phyloP scores from a whole-genome alignment of 169 alveolate species.

The Plasmodium yoelii region DNA sequence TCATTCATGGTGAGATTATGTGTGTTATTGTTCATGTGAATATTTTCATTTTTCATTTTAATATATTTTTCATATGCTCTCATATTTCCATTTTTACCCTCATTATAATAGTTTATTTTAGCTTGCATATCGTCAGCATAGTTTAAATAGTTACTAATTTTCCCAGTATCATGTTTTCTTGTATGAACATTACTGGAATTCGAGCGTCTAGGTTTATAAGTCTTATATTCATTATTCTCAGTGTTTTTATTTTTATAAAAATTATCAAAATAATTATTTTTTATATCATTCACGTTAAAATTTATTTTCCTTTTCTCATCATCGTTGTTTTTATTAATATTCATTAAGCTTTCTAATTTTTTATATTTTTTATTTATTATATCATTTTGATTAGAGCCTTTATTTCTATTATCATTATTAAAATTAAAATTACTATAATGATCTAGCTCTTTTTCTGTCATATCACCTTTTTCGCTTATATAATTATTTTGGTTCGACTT shows the following conservation, averaged over 20 bases:
- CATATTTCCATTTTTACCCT: slow-evolving; percentile 13
- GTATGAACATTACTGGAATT: slow-evolving; percentile 58
- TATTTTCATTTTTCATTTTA: slow-evolving; percentile 26
- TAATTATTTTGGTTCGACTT: slow-evolving; percentile 35
- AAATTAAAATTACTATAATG: slow-evolving; percentile 20
- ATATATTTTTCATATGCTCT: slow-evolving; percentile 65
- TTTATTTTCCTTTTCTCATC: neutral
- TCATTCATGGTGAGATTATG: neutral
- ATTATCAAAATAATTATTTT: neutral
- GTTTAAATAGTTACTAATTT: slow-evolving; percentile 30
- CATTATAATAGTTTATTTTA: slow-evolving; percentile 36
- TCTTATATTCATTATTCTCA: slow-evolving; percentile 25
- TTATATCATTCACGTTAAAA: neutral
- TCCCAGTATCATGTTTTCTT: slow-evolving; percentile 18
- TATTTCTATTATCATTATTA: slow-evolving; percentile 12
- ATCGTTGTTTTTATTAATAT: neutral
- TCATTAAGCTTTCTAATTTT: neutral
- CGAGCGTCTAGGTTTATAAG: slow-evolving; percentile 56
- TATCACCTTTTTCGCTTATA: slow-evolving; percentile 15
- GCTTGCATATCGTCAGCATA: slow-evolving; percentile 72
- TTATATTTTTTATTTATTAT: neutral
- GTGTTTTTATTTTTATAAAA: slow-evolving; percentile 1
- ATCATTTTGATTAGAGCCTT: slow-evolving; percentile 3
- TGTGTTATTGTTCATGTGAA: neutral
- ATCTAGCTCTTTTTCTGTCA: slow-evolving; percentile 6